phyloP scores from a whole-genome alignment of 108 stramenopile species.

The Cyclotella atomus region DNA sequence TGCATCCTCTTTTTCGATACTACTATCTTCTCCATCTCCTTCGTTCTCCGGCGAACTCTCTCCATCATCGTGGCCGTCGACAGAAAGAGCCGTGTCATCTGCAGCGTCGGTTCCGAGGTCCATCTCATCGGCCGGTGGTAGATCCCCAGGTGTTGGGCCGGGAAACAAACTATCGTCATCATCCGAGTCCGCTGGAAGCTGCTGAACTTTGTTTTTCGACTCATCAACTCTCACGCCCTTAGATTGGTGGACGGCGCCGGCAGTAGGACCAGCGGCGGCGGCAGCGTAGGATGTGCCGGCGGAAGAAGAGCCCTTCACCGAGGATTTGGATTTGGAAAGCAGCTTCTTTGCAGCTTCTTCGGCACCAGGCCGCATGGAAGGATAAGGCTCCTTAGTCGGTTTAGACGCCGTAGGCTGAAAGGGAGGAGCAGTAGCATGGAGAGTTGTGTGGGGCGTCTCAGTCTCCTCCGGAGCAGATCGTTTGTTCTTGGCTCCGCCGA shows the following conservation, averaged over 20 bases:
- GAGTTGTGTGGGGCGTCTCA: background rate
- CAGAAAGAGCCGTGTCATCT: background rate
- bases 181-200: background rate
- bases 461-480: background rate
- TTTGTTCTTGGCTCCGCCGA: background rate
- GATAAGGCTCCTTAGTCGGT: background rate
- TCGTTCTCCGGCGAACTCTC: background rate
- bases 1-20: background rate
- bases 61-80: background rate
- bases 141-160: too few relatives aligned
- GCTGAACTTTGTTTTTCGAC: background rate
- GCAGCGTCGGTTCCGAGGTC: background rate
- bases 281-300: background rate
- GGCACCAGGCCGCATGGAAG: background rate
- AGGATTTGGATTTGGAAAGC: background rate
- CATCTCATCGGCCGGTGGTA: too few relatives aligned
- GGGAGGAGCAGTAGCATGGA: background rate
- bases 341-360: background rate
- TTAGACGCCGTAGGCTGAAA: background rate
- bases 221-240: background rate
- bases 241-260: background rate
- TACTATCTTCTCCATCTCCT: background rate
- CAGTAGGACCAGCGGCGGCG: background rate
- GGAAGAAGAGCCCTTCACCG: background rate
- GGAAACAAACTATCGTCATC: too few relatives aligned